phyloP scores from a whole-genome alignment of 768 basidiomycete genomes.

The Podaxis mareebaensis region DNA sequence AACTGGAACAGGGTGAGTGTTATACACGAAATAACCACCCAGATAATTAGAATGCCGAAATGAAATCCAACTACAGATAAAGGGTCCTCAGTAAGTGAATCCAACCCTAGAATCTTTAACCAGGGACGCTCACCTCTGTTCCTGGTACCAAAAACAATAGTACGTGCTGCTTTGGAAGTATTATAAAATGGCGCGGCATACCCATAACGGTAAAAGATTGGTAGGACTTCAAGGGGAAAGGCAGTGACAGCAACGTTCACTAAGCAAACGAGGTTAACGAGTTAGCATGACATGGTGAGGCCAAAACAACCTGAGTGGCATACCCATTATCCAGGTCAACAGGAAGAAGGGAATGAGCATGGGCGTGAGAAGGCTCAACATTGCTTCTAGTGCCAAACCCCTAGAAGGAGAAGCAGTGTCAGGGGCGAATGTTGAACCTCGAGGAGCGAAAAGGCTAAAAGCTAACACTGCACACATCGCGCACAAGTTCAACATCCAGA shows the following conservation, averaged over 20 bases:
- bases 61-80: slow-evolving; percentile 53
- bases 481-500: slow-evolving; percentile 66
- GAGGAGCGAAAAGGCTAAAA: neutral
- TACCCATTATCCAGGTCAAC: slow-evolving; percentile 64
- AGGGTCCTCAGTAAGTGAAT: neutral
- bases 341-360: slow-evolving; percentile 62
- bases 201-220: slow-evolving; percentile 56
- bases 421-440: neutral
- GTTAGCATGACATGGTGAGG: neutral
- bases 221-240: slow-evolving; percentile 55
- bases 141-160: slow-evolving; percentile 59
- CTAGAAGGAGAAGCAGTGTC: slow-evolving; percentile 28
- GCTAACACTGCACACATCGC: slow-evolving; percentile 58
- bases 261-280: slow-evolving; percentile 21
- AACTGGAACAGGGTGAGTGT: slow-evolving; percentile 55
- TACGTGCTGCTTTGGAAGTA: slow-evolving; percentile 50
- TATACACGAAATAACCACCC: slow-evolving; percentile 55
- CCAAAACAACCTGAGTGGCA: slow-evolving; percentile 17
- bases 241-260: slow-evolving; percentile 59
- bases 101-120: neutral
- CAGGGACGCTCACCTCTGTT: slow-evolving; percentile 44
- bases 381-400: slow-evolving; percentile 61
- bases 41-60: slow-evolving; percentile 59
- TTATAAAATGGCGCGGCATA: slow-evolving; percentile 68
- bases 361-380: slow-evolving; percentile 55